These are phyloP conservation scores for Pyrrhoderma lamaoense DNA, from an alignment of 1,284 basidiomycete species.

Conservation along the genomic window DNA sequence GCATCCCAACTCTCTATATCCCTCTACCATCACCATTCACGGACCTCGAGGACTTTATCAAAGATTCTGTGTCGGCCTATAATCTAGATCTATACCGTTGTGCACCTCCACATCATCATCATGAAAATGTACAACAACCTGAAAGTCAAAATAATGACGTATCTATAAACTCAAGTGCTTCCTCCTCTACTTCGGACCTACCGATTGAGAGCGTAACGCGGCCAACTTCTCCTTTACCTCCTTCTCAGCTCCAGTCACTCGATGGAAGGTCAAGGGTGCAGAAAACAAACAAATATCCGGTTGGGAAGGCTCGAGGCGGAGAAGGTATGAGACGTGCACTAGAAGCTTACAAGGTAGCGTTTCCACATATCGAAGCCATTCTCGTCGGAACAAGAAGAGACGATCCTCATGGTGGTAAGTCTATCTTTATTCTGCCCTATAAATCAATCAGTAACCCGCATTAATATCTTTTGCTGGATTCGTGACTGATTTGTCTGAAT, in stretches of 20 bases:
- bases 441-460: too few species aligned
- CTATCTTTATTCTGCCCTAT: neutral
- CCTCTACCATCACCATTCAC: slow-evolving; percentile 85
- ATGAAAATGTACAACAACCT: too few species aligned
- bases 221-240: slow-evolving; percentile 23
- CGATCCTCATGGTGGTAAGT: slow-evolving; percentile 90
- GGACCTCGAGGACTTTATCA: slow-evolving; percentile 80
- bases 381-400: slow-evolving; percentile 82
- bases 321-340: slow-evolving; percentile 83
- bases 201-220: slow-evolving; percentile 28
- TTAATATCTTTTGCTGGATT: too few species aligned
- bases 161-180: neutral
- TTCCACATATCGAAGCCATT: slow-evolving; percentile 68
- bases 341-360: slow-evolving; percentile 61
- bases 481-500: too few species aligned
- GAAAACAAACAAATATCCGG: slow-evolving; percentile 23
- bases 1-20: slow-evolving; percentile 81
- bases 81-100: slow-evolving; percentile 73
- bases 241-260: neutral
- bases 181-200: slow-evolving; percentile 1
- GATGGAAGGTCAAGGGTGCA: slow-evolving; percentile 7
- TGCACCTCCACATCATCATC: slow-evolving; percentile 26
- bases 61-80: slow-evolving; percentile 58
- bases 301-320: slow-evolving; percentile 50
- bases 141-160: neutral